phyloP scores from a whole-genome alignment of 768 basidiomycete genomes.

The Lentinula sp. region DNA sequence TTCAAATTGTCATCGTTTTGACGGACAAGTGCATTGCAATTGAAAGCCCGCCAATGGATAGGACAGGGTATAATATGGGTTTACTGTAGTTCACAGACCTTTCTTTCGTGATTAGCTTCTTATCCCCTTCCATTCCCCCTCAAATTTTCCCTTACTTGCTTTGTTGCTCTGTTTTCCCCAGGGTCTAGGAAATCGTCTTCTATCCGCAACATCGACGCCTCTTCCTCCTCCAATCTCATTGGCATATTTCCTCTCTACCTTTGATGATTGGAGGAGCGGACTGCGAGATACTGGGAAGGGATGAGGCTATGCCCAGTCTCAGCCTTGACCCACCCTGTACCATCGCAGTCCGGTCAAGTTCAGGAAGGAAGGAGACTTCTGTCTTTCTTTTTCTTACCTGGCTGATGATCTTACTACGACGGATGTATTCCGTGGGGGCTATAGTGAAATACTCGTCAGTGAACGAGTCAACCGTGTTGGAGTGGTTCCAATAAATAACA shows the following conservation, averaged over 20 bases:
- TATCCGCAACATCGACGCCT: background rate
- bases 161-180: too few species aligned
- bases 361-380: constrained; percentile 2
- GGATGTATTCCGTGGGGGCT: constrained; percentile 14
- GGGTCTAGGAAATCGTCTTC: too few species aligned
- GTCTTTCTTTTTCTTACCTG: constrained; percentile 6
- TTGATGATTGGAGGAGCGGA: background rate
- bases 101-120: too few species aligned
- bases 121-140: too few species aligned
- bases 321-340: background rate
- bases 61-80: too few species aligned
- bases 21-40: too few species aligned
- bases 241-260: background rate
- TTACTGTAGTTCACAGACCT: too few species aligned
- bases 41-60: too few species aligned
- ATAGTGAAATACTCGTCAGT: constrained; percentile 20
- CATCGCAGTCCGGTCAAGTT: constrained; percentile 7
- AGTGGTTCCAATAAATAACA: constrained; percentile 30
- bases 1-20: too few species aligned
- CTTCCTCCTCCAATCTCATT: background rate
- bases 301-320: background rate
- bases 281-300: background rate
- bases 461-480: constrained; percentile 24
- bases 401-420: constrained; percentile 6
- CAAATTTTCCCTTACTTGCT: too few species aligned